Conservation (phyloP, 169 alveolate species). For the Cryptosporidium parvum region DNA sequence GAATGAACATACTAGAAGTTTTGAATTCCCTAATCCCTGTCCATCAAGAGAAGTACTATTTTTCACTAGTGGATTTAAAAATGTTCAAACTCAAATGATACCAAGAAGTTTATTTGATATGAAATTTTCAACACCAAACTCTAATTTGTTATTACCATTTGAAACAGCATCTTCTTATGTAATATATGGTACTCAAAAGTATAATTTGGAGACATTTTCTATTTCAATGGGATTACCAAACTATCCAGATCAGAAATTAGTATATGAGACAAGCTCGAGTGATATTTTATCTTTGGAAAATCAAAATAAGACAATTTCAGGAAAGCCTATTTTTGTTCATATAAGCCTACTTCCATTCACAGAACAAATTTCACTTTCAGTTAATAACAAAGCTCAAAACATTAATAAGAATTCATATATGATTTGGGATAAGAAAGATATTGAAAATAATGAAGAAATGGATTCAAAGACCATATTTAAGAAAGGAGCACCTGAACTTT, state of each 20-base stretch:
- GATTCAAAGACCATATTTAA: slow-evolving; percentile 3
- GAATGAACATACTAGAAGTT: slow-evolving; percentile 70
- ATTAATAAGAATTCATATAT: slow-evolving; percentile 23
- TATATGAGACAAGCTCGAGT: slow-evolving; percentile 59
- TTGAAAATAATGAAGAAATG: background rate
- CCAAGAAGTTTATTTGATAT: slow-evolving; percentile 62
- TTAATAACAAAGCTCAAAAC: slow-evolving; percentile 57
- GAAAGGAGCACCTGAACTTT: slow-evolving; percentile 72
- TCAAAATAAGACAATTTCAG: slow-evolving; percentile 37
- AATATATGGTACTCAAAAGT: slow-evolving; percentile 70
- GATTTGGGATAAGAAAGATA: slow-evolving; percentile 27
- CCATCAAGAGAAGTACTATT: slow-evolving; percentile 73
- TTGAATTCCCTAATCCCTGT: slow-evolving; percentile 73
- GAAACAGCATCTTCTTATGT: slow-evolving; percentile 75
- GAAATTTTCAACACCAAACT: slow-evolving; percentile 68
- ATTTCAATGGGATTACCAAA: slow-evolving; percentile 61
- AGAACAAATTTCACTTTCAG: slow-evolving; percentile 68
- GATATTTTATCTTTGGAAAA: slow-evolving; percentile 36
- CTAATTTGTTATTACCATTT: slow-evolving; percentile 60
- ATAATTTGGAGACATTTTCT: slow-evolving; percentile 63
- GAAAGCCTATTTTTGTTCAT: slow-evolving; percentile 64
- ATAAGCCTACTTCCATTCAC: slow-evolving; percentile 69
- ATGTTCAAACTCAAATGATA: slow-evolving; percentile 64
- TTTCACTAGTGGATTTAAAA: slow-evolving; percentile 71
- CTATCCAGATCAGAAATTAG: slow-evolving; percentile 67